A percentile compares a stretch with the other conserved stretches of the same genome.
Conservation (phyloP, 2,329 filamentous ascomycete species). For the Trichoderma semiorbis region DNA sequence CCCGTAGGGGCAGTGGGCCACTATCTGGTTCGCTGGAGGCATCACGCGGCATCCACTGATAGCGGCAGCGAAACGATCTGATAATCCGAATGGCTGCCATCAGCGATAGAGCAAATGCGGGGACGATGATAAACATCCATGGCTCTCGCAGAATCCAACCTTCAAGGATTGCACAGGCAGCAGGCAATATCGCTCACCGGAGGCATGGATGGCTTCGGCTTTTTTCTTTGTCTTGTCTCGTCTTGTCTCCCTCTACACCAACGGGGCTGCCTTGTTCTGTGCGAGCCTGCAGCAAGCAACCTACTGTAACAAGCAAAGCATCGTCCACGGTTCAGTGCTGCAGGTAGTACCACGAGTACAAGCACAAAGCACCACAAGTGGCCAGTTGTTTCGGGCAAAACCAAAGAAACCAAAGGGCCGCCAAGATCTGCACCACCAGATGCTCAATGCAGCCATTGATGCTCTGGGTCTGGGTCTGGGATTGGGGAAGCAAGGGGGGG, state of each 20-base stretch:
- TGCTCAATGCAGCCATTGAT: background rate
- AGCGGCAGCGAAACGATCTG: conserved; percentile 14
- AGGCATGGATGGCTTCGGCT: background rate
- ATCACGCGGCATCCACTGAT: conserved; percentile 13
- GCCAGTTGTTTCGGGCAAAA: background rate
- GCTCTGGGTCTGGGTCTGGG: background rate
- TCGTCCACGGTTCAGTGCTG: background rate
- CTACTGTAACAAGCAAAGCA: background rate
- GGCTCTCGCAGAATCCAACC: background rate
- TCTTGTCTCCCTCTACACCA: background rate
- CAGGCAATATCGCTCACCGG: background rate
- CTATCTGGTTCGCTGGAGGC: background rate
- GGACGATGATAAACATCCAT: conserved; percentile 6
- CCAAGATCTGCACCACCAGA: conserved; percentile 11
- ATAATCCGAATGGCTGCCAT: conserved; percentile 2
- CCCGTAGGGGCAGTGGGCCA: conserved; percentile 6
- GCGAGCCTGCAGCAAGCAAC: background rate
- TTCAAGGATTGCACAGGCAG: background rate
- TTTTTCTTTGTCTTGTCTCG: background rate
- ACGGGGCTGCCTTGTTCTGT: background rate
- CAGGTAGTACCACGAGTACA: background rate
- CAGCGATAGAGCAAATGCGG: background rate
- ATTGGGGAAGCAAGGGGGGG: conserved; percentile 11
- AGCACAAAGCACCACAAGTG: background rate
- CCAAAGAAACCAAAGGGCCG: conserved; percentile 1